Base-by-base conservation (phyloP, 176 grass and related monocot species). In the Raddia distichophylla region DNA sequence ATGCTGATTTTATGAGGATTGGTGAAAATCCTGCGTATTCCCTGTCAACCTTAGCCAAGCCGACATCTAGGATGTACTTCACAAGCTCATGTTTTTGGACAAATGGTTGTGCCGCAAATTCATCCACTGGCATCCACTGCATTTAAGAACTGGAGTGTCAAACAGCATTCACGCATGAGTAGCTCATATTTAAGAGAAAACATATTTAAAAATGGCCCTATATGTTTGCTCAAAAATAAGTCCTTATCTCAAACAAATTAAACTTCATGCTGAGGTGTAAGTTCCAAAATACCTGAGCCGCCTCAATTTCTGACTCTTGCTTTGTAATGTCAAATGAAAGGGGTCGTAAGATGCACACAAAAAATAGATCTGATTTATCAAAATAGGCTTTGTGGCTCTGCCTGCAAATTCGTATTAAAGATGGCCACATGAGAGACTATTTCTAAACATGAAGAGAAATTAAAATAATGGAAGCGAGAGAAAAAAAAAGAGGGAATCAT, bases 301-400 rank as follows among this genome's bases (percentile, higher is more conserved):
- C 96, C 70, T 95, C 93, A 34, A 99, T 95, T 88, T 99, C 96
- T 42, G 88, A 95, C 76, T 95, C 96, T 88, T 99, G 96, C 61
- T 84, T 90, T 46, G 73, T 84, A 73, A 99, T 99, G 53, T 91
- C 82, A 64, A 66, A 95, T 43, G 96, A 99, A 80, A 93, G 88
- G 11, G 96, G 90, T 20, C 67, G 75, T 58, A 99, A 10, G 76
- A 99, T 84, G 88, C 93, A 95, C 49, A 90, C 87, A 71, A 99
- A 99, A 71, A 99, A 95, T 55, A 99, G 61, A 86, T 95, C 93
- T 0, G 96, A 99, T 88, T 99, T 99, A 19, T 86, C 89, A 75
- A 95, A 98, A 78, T 90, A 99, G 2, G 84, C 73, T 81, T 86
- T 91, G 90, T 95, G 96, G 79, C 80, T 95, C 76, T 99, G 96